Conservation (phyloP, 2,329 filamentous ascomycete genomes). For the Ceratocystis harringtonii region DNA sequence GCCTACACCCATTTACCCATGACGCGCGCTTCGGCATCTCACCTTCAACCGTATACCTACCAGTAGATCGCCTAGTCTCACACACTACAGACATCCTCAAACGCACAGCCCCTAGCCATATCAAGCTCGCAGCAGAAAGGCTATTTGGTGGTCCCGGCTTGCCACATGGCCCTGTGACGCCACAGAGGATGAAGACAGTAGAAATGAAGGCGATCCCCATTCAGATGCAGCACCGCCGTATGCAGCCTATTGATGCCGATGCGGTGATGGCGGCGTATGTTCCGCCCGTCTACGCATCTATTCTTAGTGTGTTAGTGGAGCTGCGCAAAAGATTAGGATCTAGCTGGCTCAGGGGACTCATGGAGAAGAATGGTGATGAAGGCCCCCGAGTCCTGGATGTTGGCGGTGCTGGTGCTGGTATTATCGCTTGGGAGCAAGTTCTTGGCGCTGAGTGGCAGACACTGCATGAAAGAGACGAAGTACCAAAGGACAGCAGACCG, state of each 20-base stretch:
- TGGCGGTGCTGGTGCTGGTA: constrained; percentile 56
- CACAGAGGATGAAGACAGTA: constrained; percentile 38
- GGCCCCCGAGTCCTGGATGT: constrained; percentile 56
- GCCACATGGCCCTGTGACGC: constrained; percentile 62
- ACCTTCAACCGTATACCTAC: constrained; percentile 61
- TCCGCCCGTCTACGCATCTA: constrained; percentile 55
- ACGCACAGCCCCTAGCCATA: constrained; percentile 56
- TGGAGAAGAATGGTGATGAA: constrained; percentile 40
- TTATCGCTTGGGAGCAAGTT: constrained; percentile 65
- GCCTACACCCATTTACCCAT: constrained; percentile 59
- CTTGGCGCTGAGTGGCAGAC: constrained; percentile 67
- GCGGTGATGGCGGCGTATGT: constrained; percentile 54
- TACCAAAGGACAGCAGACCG: constrained; percentile 28
- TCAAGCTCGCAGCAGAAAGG: constrained; percentile 54
- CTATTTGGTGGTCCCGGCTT: constrained; percentile 64
- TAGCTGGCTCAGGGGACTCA: constrained; percentile 51
- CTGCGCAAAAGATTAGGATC: constrained; percentile 57
- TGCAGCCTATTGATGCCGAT: constrained; percentile 64
- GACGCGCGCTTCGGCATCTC: constrained; percentile 60
- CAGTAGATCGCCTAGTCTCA: constrained; percentile 49
- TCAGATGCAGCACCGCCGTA: constrained; percentile 46
- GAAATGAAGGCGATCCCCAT: constrained; percentile 52
- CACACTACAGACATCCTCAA: constrained; percentile 57
- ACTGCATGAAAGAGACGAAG: constrained; percentile 37
- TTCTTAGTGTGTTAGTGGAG: constrained; percentile 54